A percentile compares a stretch with the other conserved stretches of the same genome.
These are phyloP conservation scores for Botrytis sinoallii DNA, from an alignment of 2,329 filamentous ascomycete species.

Conservation along the genomic window DNA sequence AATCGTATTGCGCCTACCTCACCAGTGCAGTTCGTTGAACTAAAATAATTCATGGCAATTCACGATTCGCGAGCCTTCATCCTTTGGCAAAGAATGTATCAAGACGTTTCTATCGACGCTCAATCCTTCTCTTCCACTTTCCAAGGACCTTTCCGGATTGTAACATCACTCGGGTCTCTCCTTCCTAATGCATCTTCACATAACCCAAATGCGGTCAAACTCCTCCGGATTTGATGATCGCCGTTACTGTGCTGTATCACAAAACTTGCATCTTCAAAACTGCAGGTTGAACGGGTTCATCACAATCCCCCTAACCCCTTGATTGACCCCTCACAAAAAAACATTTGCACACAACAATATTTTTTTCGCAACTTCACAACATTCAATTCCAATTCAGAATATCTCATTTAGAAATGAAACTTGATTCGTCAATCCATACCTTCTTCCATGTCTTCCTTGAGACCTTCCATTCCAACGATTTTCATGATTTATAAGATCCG, in stretches of 20 bases:
- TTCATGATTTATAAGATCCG: background rate
- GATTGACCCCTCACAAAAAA: background rate
- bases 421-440: background rate
- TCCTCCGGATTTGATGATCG: background rate
- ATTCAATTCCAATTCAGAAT: background rate
- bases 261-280: background rate
- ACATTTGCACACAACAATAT: background rate
- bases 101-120: background rate
- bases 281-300: background rate
- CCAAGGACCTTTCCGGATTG: background rate
- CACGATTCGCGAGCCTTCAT: background rate
- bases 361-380: background rate
- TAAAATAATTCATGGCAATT: background rate
- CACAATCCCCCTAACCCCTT: slow-evolving; percentile 10
- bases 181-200: slow-evolving; percentile 8
- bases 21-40: background rate
- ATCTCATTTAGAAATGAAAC: slow-evolving; percentile 3
- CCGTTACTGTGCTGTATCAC: background rate
- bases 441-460: slow-evolving; percentile 1
- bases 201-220: background rate
- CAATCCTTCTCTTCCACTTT: background rate
- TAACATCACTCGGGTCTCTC: background rate
- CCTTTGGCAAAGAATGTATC: background rate
- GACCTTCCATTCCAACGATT: background rate
- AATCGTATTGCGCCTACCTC: background rate